Base-by-base conservation (phyloP, 768 basidiomycete genomes). In the Mycena haematopus region DNA sequence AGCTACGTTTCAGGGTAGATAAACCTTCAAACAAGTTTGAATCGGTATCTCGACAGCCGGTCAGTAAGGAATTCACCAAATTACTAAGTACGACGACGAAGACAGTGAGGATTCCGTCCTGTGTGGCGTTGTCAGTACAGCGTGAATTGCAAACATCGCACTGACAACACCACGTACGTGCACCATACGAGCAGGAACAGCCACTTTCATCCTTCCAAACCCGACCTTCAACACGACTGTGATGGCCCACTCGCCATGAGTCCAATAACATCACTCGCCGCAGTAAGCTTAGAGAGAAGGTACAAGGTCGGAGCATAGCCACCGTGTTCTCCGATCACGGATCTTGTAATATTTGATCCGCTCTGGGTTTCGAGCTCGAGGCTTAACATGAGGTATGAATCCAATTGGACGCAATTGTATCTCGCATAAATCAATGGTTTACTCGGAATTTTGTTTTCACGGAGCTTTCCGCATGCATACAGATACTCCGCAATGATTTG, bases 141-240 rank as follows among this genome's bases (percentile, higher is more conserved):
- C 40, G 19, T n/a, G 11, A 42, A 6, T 19, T 45, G 8, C 14
- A 27, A 1, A 9, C 31, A 19, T n/a, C n/a, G n/a, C n/a, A n/a
- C n/a, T n/a, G n/a, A n/a, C n/a, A n/a, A n/a, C n/a, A n/a, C n/a
- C n/a, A n/a, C n/a, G n/a, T n/a, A 29, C 22, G 24, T 4, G n/a
- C 15, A 33, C 2, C 24, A 29, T 52, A 63, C 65, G 15, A 79
- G 75, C 14, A 79, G 54, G 58, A 78, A 79, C 6, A 79, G 60
- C 78, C 78, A 79, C 59, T 78, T 78, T 77, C 78, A 79, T 1
- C 78, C 78, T 53, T 76, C 74, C 17, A 79, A 64, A 15, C 78
- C 78, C 0, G 61, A 68, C 1, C 72, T 60, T 19, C 78, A 78
- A 7, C 75, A 68, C n/a, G 79, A 52, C 53, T 75, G 75, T 4